Base-by-base conservation (phyloP, 2,329 filamentous ascomycete species). In the Botrytis porri region DNA sequence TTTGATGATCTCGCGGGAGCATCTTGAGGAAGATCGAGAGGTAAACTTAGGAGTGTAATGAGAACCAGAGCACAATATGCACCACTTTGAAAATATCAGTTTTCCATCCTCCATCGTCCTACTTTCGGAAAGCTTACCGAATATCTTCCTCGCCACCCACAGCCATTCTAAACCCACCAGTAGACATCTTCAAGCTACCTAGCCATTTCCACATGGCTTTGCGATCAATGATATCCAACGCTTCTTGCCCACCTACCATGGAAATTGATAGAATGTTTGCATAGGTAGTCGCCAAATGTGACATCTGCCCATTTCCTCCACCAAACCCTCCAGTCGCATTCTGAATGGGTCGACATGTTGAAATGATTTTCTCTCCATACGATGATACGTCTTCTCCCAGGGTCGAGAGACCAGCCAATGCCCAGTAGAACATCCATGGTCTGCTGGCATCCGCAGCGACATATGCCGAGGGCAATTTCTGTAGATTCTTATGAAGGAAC, bases 341-440 rank as follows among this genome's bases (percentile, higher is more conserved):
- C 83, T 98, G 96, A 83, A 95, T 90, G 62, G 93, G 89, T 65
- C 86, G 87, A 69, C 96, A 90, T 10, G 95, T 98, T 74, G 90
- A 88, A 69, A 93, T 84, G 73, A 95, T 88, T 83, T 88, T 86
- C 76, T 92, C 84, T 72, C 91, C 88, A 82, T 93, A 95, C 72
- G 81, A 79, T 12, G 83, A 84, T 57, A 89, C 82, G 80, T 97
- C 93, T 80, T 94, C 89, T 65, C 93, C 94, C 67, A 99, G 84
- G 48, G 95, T 85, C 39, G 87, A 85, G 76, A 99, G 85, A 3
- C 89, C 94, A 48, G 91, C 89, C 71, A 98, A 85, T 70, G 89
- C 92, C 96, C 96, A 99, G 84, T 98, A 98, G 76, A 97, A 87
- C 79, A 97, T 88, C 96, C 96, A 99, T 16, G 96, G 95, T 72